Conservation (phyloP, 2,329 filamentous ascomycete species). For the Cytospora paraplurivora region DNA sequence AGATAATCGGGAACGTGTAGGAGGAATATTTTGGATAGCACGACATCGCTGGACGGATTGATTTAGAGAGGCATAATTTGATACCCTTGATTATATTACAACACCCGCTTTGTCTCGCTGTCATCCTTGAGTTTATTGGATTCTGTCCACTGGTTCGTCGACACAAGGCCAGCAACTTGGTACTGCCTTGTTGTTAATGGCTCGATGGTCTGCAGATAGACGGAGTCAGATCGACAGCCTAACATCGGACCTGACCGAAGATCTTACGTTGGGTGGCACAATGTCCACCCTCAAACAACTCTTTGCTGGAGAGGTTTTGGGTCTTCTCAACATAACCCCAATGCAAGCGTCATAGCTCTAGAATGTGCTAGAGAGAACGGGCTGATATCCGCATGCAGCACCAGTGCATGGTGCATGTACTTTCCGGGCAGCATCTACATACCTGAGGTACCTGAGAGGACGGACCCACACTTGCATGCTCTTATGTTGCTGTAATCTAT, state of each 20-base stretch:
- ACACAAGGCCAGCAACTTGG: background rate
- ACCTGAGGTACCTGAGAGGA: too few species aligned
- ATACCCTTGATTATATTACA: slow-evolving; percentile 22
- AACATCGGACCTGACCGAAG: slow-evolving; percentile 24
- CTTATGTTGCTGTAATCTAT: too few species aligned
- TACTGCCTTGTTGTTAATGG: background rate
- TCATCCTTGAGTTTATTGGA: background rate
- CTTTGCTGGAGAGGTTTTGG: slow-evolving; percentile 1
- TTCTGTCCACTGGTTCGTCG: background rate
- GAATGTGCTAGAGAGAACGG: too few species aligned
- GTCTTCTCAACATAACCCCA: background rate
- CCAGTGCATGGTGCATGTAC: too few species aligned
- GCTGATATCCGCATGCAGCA: too few species aligned
- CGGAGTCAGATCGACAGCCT: slow-evolving; percentile 14
- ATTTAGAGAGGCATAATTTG: slow-evolving; percentile 21
- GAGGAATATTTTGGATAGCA: slow-evolving; percentile 3
- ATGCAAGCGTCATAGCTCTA: too few species aligned
- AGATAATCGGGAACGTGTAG: background rate
- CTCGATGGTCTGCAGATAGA: slow-evolving; percentile 7
- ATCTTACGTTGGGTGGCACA: slow-evolving; percentile 25
- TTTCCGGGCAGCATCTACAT: too few species aligned
- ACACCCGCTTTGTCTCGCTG: background rate
- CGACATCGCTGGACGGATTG: slow-evolving; percentile 17
- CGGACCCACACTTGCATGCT: too few species aligned
- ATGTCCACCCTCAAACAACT: slow-evolving; percentile 1